Percentiles rank a stretch among this genome's conserved stretches.
These are phyloP conservation scores for Manihot esculenta DNA, from an alignment of 441 rosid species.

Conservation along the genomic window DNA sequence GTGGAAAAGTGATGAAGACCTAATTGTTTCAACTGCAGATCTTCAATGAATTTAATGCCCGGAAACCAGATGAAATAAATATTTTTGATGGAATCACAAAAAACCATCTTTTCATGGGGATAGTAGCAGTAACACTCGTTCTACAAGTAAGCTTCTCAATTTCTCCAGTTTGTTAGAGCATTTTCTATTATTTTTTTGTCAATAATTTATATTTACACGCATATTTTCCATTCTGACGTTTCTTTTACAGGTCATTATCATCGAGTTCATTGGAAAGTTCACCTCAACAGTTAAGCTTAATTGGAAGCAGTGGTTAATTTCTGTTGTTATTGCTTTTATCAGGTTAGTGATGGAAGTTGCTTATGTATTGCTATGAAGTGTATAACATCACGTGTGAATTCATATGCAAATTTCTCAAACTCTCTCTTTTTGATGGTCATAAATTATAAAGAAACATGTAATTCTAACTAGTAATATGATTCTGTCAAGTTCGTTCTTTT, in stretches of 20 bases:
- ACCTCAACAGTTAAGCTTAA: conserved; percentile 61
- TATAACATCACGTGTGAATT: too few relatives aligned
- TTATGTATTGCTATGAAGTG: not conserved
- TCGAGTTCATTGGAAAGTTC: conserved; percentile 85
- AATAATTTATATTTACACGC: not conserved
- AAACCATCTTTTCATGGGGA: conserved; percentile 74
- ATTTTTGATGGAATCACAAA: conserved; percentile 65
- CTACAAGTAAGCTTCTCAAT: conserved; percentile 59
- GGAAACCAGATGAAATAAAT: conserved; percentile 87
- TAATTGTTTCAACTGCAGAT: conserved; percentile 47
- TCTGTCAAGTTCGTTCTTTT: not conserved
- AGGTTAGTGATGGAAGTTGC: conserved; percentile 41
- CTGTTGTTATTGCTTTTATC: conserved; percentile 53
- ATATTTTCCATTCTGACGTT: not conserved
- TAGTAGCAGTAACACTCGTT: conserved; percentile 58
- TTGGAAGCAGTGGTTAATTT: conserved; percentile 80
- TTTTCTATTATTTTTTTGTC: not conserved
- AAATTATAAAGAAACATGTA: not conserved
- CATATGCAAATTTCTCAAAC: not conserved
- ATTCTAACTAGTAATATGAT: too few relatives aligned
- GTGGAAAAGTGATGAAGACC: not conserved
- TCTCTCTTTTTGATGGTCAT: not conserved
- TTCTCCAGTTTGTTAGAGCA: not conserved
- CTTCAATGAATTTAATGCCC: conserved; percentile 90
- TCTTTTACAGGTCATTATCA: conserved; percentile 54